Percentiles rank a stretch among this genome's conserved stretches.
Evolutionary conservation across 345 rosid genomes (phyloP).

Genomic region (Salix viminalis): DNA sequence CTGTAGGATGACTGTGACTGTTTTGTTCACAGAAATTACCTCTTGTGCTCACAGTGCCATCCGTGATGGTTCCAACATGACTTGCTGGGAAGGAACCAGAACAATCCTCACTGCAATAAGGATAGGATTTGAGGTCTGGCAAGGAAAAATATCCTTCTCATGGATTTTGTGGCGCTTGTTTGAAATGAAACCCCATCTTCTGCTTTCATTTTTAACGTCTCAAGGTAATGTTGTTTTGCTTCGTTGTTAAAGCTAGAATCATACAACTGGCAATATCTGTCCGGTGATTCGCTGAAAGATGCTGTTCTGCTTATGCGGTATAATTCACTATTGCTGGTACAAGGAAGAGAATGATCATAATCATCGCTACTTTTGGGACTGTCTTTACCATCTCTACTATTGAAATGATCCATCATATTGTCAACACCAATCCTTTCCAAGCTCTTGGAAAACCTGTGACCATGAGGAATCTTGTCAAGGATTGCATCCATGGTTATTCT

Average conservation of each 20-base stretch:
- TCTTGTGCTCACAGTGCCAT: slow-evolving; percentile 11
- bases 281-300: slow-evolving; percentile 55
- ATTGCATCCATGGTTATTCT: slow-evolving; percentile 78
- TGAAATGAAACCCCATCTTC: slow-evolving; percentile 28
- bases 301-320: slow-evolving; percentile 40
- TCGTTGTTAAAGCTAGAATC: slow-evolving; percentile 47
- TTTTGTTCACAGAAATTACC: slow-evolving; percentile 23
- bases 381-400: slow-evolving; percentile 8
- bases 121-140: slow-evolving; percentile 49
- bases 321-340: slow-evolving; percentile 4
- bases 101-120: slow-evolving; percentile 16
- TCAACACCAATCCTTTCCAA: slow-evolving; percentile 36
- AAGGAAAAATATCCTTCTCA: slow-evolving; percentile 58
- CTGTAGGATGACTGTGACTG: slow-evolving; percentile 17
- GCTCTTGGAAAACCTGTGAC: slow-evolving; percentile 49
- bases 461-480: slow-evolving; percentile 69
- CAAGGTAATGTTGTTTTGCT: slow-evolving; percentile 30
- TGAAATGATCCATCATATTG: slow-evolving; percentile 25
- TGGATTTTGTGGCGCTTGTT: slow-evolving; percentile 22
- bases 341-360: slow-evolving; percentile 5
- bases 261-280: slow-evolving; percentile 58
- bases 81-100: slow-evolving; percentile 23
- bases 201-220: slow-evolving; percentile 19
- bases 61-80: slow-evolving; percentile 4
- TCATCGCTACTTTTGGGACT: slow-evolving; percentile 16